These are phyloP conservation scores for Heimioporus sp. DNA, from an alignment of 768 basidiomycete genomes.

Conservation along the genomic window DNA sequence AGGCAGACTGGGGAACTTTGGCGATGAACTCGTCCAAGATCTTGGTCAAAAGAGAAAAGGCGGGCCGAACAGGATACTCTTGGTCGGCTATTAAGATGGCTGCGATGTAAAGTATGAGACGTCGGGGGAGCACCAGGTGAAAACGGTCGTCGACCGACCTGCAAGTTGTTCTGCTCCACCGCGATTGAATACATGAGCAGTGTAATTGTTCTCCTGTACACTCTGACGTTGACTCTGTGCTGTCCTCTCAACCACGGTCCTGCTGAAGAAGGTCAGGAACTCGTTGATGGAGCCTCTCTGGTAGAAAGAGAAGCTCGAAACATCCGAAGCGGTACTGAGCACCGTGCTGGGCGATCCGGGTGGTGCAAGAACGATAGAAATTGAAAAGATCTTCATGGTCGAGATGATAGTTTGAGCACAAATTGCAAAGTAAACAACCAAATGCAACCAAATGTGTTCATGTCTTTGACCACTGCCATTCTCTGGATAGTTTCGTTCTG, in stretches of 20 bases:
- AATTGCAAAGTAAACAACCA: background rate
- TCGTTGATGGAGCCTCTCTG: constrained; percentile 84
- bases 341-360: constrained; percentile 59
- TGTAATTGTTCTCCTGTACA: constrained; percentile 91
- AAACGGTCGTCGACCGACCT: constrained; percentile 46
- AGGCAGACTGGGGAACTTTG: constrained; percentile 73
- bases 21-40: constrained; percentile 88
- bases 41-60: constrained; percentile 93
- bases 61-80: constrained; percentile 95
- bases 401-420: constrained; percentile 8
- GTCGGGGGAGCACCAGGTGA: constrained; percentile 2
- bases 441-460: constrained; percentile 2
- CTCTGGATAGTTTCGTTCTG: constrained; percentile 25
- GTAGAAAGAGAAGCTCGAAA: constrained; percentile 93
- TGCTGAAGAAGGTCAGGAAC: constrained; percentile 92
- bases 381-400: constrained; percentile 84
- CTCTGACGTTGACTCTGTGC: constrained; percentile 87
- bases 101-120: constrained; percentile 27
- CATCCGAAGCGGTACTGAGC: constrained; percentile 70
- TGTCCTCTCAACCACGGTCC: constrained; percentile 89
- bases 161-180: constrained; percentile 84
- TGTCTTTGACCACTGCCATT: constrained; percentile 17
- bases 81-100: constrained; percentile 92
- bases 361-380: constrained; percentile 71
- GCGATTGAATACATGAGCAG: constrained; percentile 90